Base-by-base conservation (phyloP, 2,329 filamentous ascomycete genomes). In the Tolypocladium inflatum region DNA sequence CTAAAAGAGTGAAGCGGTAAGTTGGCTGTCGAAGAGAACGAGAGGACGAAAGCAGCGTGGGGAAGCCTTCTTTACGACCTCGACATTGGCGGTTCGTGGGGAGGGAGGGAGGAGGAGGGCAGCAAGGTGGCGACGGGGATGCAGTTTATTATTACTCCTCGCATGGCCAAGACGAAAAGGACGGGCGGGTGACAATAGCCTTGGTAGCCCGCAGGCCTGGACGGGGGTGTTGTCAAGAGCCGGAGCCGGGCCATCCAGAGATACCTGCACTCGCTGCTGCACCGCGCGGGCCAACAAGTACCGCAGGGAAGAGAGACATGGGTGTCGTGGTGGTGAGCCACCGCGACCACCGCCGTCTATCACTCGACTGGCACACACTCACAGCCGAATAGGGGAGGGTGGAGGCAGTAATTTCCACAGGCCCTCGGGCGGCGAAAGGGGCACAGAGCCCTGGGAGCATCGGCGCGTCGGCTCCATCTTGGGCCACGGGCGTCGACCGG, bases 1-100 rank as follows among this genome's bases (percentile, higher is more conserved):
- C 89, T 91, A 78, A 92, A 91, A 74, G 89, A 90, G 85, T 90
- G 88, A 90, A 90, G 87, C 87, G 86, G 86, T 87, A 65, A 69
- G 74, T 79, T 70, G 66, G 67, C 62, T 65, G 69, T 63, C 65
- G 70, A 70, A 71, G 67, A 67, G 73, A 78, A 77, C 71, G 72
- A 77, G 76, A 76, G 70, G 75, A 76, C 74, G 77, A 80, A 79
- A 79, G 76, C 74, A 68, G 66, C 60, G 62, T 63, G 71, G 68
- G 70, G 73, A 73, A 57, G 74, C 75, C 73, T 74, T 73, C 74
- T 78, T 74, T 77, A 77, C 75, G 76, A 78, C 78, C 75, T 72
- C 68, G 78, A 79, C 74, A 71, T 77, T 71, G 72, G 71, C 70
- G 70, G 71, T 74, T 71, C 74, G 75, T 76, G 68, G 70, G 64